Evolutionary conservation across 257 asterid species (phyloP).

Genomic region (Misopates orontium): DNA sequence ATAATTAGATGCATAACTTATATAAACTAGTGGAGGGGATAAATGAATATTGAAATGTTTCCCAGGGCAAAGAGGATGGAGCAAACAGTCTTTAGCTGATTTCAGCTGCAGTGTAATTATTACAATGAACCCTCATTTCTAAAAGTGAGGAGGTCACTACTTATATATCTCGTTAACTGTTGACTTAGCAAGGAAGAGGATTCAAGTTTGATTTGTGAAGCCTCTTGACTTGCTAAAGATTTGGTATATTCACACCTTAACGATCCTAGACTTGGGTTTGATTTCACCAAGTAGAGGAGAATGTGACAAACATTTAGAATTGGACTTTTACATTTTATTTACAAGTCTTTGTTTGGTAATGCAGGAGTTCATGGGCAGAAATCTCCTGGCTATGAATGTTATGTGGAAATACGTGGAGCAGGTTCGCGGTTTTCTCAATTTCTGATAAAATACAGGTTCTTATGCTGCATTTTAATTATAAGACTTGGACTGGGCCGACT

Average conservation of each 20-base stretch:
- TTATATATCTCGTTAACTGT: neutral
- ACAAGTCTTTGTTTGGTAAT: slow-evolving; percentile 14
- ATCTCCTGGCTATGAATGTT: slow-evolving; percentile 91
- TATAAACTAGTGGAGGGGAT: neutral
- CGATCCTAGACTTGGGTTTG: too few relatives aligned
- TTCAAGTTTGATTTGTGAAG: neutral
- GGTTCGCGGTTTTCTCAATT: slow-evolving; percentile 43
- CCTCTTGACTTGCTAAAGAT: neutral
- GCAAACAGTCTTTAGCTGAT: neutral
- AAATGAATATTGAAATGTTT: neutral
- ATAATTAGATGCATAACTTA: neutral
- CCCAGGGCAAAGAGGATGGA: neutral
- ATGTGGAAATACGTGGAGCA: slow-evolving; percentile 99
- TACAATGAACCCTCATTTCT: too few relatives aligned
- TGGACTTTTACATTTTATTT: too few relatives aligned
- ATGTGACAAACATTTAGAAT: neutral
- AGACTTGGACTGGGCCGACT: slow-evolving; percentile 5
- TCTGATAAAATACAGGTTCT: slow-evolving; percentile 14
- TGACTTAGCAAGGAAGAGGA: neutral
- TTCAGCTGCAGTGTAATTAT: too few relatives aligned
- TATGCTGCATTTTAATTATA: neutral
- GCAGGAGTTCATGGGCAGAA: slow-evolving; percentile 98
- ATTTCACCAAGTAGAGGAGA: too few relatives aligned
- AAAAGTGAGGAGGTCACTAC: too few relatives aligned
- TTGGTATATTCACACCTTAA: neutral